These are phyloP conservation scores for Paecilomyces sp. DNA, from an alignment of 2,329 filamentous ascomycete species.

Conservation along the genomic window DNA sequence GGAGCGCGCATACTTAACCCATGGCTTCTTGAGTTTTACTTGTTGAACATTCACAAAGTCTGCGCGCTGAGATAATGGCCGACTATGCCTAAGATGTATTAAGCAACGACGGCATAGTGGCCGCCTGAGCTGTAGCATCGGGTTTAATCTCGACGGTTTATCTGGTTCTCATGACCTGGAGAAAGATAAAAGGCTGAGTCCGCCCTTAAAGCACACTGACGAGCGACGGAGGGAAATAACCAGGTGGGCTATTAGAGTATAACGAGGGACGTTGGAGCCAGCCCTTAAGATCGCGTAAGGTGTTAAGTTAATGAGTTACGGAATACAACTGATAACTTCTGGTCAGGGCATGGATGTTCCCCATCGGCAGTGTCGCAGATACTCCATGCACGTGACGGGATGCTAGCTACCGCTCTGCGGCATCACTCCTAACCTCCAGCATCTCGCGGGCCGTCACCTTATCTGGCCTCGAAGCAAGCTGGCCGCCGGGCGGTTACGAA, in stretches of 20 bases:
- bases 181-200: not conserved
- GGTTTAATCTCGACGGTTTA: slow-evolving; percentile 8
- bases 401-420: not conserved
- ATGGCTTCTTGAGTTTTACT: slow-evolving; percentile 27
- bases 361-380: not conserved
- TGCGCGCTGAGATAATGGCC: slow-evolving; percentile 11
- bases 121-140: slow-evolving; percentile 27
- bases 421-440: not conserved
- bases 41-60: slow-evolving; percentile 17
- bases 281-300: not conserved
- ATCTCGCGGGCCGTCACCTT: not conserved
- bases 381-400: not conserved
- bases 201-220: not conserved
- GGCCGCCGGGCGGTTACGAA: not conserved
- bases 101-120: slow-evolving; percentile 18
- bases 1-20: slow-evolving; percentile 20
- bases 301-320: not conserved
- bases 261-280: not conserved
- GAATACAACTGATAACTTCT: not conserved
- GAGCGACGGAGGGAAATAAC: not conserved
- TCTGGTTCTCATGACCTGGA: slow-evolving; percentile 4
- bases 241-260: not conserved
- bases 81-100: slow-evolving; percentile 12
- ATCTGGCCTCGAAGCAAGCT: not conserved
- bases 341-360: not conserved